Percentiles rank a stretch among this genome's conserved stretches.
phyloP scores from a whole-genome alignment of 169 alveolate genomes.

The Cardiosporidium cionae region DNA sequence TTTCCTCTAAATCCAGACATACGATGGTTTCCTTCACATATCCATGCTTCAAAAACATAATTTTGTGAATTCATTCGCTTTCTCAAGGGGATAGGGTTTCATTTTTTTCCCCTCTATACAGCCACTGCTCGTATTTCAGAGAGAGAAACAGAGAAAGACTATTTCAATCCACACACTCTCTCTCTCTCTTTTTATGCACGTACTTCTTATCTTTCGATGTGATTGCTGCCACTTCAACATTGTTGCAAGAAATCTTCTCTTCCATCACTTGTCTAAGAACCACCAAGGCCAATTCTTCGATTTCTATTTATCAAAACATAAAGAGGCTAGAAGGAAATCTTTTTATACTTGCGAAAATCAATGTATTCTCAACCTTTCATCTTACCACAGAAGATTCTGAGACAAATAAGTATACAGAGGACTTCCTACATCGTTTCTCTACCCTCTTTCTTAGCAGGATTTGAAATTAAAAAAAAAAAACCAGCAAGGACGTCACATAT shows the following conservation, averaged over 20 bases:
- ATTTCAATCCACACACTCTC: no score
- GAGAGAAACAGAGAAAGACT: no score
- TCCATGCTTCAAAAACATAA: background rate
- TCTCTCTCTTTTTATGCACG: background rate
- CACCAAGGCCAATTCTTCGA: slow-evolving; percentile 83
- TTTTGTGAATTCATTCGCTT: background rate
- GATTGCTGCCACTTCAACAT: slow-evolving; percentile 79
- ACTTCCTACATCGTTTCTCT: no score
- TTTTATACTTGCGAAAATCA: no score
- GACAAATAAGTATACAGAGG: no score
- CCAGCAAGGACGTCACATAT: no score
- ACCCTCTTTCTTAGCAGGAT: no score
- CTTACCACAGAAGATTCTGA: no score
- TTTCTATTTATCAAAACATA: slow-evolving; percentile 57
- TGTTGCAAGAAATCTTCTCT: slow-evolving; percentile 83
- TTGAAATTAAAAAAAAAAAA: no score
- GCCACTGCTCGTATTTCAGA: no score
- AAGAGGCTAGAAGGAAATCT: background rate
- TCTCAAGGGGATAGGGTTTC: background rate
- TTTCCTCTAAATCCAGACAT: background rate
- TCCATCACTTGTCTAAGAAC: slow-evolving; percentile 97
- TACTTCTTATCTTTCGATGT: slow-evolving; percentile 6
- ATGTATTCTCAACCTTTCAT: no score
- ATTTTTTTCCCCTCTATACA: no score
- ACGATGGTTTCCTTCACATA: background rate